phyloP scores from a whole-genome alignment of 768 basidiomycete genomes.

The Leccinellum albellum region DNA sequence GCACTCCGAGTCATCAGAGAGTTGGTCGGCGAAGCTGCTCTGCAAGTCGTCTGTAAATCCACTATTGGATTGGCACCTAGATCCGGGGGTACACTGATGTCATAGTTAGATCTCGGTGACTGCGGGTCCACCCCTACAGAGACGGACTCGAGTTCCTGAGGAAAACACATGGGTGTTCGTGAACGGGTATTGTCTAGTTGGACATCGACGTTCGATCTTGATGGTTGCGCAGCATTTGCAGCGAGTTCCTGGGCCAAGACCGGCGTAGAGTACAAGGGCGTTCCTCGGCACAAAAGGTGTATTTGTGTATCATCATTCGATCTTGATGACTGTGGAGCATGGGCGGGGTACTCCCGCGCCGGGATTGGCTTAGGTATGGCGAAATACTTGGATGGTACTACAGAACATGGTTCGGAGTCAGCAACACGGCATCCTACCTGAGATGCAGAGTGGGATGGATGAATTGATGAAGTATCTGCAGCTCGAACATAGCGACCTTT shows the following conservation, averaged over 20 bases:
- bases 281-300: neutral
- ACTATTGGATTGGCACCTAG: neutral
- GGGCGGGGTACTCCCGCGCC: neutral
- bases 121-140: neutral
- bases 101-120: neutral
- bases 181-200: conserved; percentile 1
- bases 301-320: neutral
- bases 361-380: neutral
- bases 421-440: conserved; percentile 32
- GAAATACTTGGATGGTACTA: conserved; percentile 14
- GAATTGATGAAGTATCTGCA: conserved; percentile 28
- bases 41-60: neutral
- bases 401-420: neutral
- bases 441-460: conserved; percentile 57
- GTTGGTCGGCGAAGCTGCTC: conserved; percentile 1
- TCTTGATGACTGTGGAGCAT: neutral
- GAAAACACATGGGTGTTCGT: conserved; percentile 3
- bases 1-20: conserved; percentile 4
- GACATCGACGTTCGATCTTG: neutral
- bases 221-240: neutral
- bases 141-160: neutral
- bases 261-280: conserved; percentile 7
- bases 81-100: neutral
- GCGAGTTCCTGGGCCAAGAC: neutral
- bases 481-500: neutral